These are phyloP conservation scores for Nemania bipapillata DNA, from an alignment of 2,329 filamentous ascomycete genomes.

Conservation along the genomic window DNA sequence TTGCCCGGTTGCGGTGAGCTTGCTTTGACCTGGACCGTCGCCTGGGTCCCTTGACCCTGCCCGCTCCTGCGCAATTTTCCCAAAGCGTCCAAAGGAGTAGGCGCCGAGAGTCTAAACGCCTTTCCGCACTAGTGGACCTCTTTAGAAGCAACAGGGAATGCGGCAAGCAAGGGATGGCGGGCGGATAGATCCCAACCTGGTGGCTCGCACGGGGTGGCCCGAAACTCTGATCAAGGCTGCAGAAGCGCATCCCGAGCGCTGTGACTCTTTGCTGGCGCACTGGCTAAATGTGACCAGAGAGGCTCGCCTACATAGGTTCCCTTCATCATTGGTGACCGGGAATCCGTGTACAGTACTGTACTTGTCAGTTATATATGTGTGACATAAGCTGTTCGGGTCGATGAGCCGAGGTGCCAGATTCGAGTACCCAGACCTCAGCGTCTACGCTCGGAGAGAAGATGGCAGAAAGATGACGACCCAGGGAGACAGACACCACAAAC, in stretches of 20 bases:
- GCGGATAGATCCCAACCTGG: slow-evolving; percentile 51
- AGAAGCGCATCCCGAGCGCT: slow-evolving; percentile 39
- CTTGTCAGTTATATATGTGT: slow-evolving; percentile 1
- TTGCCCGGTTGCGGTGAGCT: slow-evolving; percentile 44
- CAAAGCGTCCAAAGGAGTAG: slow-evolving; percentile 44
- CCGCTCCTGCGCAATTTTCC: slow-evolving; percentile 41
- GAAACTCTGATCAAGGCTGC: slow-evolving; percentile 49
- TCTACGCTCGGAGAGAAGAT: neutral
- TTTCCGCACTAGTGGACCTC: slow-evolving; percentile 43
- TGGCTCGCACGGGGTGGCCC: slow-evolving; percentile 51
- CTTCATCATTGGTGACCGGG: neutral
- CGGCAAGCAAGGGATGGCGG: slow-evolving; percentile 47
- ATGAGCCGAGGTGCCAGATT: slow-evolving; percentile 25
- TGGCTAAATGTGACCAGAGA: slow-evolving; percentile 37
- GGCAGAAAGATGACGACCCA: neutral
- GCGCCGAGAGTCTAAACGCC: slow-evolving; percentile 38
- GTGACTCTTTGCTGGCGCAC: slow-evolving; percentile 32
- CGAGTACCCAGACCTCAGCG: neutral
- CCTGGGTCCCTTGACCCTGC: slow-evolving; percentile 43
- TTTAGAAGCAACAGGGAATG: slow-evolving; percentile 43
- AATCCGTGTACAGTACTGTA: neutral
- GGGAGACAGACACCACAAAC: neutral
- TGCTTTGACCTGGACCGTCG: slow-evolving; percentile 38
- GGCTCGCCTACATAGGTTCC: slow-evolving; percentile 24
- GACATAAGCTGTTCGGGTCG: slow-evolving; percentile 17